phyloP scores from a whole-genome alignment of 2,329 filamentous ascomycete genomes.

The Scedosporium dehoogii region DNA sequence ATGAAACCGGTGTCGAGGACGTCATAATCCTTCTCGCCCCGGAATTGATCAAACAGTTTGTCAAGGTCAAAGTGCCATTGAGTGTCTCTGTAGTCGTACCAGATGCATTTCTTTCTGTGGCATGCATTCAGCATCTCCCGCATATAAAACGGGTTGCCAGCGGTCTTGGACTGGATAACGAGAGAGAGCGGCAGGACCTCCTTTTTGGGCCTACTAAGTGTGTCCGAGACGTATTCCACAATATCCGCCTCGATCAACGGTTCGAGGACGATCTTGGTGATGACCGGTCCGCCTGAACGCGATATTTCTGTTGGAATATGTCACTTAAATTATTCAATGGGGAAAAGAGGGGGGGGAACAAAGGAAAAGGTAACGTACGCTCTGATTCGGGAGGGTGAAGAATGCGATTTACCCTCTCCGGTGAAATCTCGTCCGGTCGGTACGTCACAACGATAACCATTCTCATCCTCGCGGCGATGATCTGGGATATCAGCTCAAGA shows the following conservation, averaged over 20 bases:
- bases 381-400: constrained; percentile 45
- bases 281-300: constrained; percentile 37
- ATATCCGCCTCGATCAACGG: constrained; percentile 74
- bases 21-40: constrained; percentile 67
- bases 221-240: constrained; percentile 70
- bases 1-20: constrained; percentile 78
- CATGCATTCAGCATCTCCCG: constrained; percentile 83
- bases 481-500: constrained; percentile 70
- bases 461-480: constrained; percentile 67
- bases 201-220: constrained; percentile 62
- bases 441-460: constrained; percentile 76
- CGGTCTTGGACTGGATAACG: constrained; percentile 80
- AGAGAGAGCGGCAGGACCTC: constrained; percentile 69
- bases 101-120: constrained; percentile 78
- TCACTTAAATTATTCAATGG: constrained; percentile 12
- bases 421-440: constrained; percentile 53
- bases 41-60: constrained; percentile 75
- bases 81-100: constrained; percentile 77
- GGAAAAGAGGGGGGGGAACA: not conserved
- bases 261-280: constrained; percentile 61
- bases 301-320: constrained; percentile 25
- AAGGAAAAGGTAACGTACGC: constrained; percentile 23
- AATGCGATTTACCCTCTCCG: constrained; percentile 43
- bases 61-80: constrained; percentile 82
- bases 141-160: constrained; percentile 84